Evolutionary conservation across 2,329 filamentous ascomycete genomes (phyloP).

Genomic region (Zasmidium cellare): DNA sequence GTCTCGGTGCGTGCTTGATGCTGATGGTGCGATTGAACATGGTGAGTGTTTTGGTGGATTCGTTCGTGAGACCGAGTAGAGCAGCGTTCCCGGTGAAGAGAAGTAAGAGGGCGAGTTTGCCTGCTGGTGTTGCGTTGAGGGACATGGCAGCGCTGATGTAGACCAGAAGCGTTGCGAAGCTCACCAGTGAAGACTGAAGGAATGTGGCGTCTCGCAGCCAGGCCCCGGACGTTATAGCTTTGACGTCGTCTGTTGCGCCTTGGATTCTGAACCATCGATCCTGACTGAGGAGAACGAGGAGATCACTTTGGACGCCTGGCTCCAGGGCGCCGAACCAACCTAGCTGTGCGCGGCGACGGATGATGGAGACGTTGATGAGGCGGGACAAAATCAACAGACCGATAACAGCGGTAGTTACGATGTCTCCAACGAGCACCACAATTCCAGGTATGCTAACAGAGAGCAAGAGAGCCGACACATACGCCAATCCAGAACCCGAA

Average conservation of each 20-base stretch:
- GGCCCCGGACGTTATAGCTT: constrained; percentile 58
- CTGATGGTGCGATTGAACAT: constrained; percentile 52
- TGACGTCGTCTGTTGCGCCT: constrained; percentile 57
- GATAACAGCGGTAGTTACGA: constrained; percentile 52
- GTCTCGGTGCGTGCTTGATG: constrained; percentile 26
- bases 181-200: constrained; percentile 54
- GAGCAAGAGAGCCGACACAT: constrained; percentile 7
- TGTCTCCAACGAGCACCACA: constrained; percentile 9
- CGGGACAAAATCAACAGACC: constrained; percentile 55
- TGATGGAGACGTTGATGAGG: constrained; percentile 56
- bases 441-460: constrained; percentile 13
- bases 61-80: constrained; percentile 57
- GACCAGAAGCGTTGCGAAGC: constrained; percentile 57
- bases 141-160: constrained; percentile 56
- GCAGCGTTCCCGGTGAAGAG: constrained; percentile 56
- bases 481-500: not conserved
- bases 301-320: constrained; percentile 44
- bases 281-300: constrained; percentile 55
- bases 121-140: constrained; percentile 56
- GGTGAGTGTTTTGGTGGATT: constrained; percentile 47
- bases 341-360: constrained; percentile 50
- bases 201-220: constrained; percentile 58
- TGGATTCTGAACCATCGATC: constrained; percentile 55
- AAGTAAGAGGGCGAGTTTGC: constrained; percentile 53
- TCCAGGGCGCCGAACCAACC: constrained; percentile 35